Base-by-base conservation (phyloP, 1,284 basidiomycete species). In the Hypsizygus ulmarius region DNA sequence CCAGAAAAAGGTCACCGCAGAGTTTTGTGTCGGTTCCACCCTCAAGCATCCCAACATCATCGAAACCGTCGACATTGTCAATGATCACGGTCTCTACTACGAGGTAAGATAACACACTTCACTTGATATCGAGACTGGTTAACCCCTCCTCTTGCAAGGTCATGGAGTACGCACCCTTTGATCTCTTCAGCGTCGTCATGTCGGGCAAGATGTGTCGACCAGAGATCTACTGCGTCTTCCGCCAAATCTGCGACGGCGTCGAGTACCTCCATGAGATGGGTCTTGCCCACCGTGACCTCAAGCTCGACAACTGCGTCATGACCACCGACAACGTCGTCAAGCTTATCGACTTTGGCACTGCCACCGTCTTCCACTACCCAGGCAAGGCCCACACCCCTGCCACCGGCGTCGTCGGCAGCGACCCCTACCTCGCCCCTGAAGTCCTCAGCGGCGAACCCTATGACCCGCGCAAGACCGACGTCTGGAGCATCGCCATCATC, bases 271-370 rank as follows among this genome's bases (percentile, higher is more conserved):
- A 99, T 70, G 87, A 88, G 53, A 89, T 99, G 75, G 97, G 97
- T 33, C 85, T 99, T 28, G 97, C 97, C 1, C 97, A 99, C 64
- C 90, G 97, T 33, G 97, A 99, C 69, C 82, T 99, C 68, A 99
- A 99, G 71, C 87, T 99, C 55, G 97, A 99, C 74, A 99, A 99
- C 69, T 99, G 97, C 67, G 97, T 99, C 70, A 97, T 99, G 92
- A 97, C 92, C 21, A 76, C 77, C 2, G 79, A 87, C 63, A 95
- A 97, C 64, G 84, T 97, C 57, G 91, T 99, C 74, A 99, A 99
- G 71, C 82, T 99, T 55, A 99, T 99, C 71, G 97, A 99, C 70
- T 99, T 99, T 71, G 97, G 97, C 41, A 99, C 97, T 1, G 97
- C 97, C 11, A 96, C 95, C 50, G 96, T 99, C 47, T 99, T 99